phyloP scores from a whole-genome alignment of 345 rosid genomes.

The Camelina hispida region DNA sequence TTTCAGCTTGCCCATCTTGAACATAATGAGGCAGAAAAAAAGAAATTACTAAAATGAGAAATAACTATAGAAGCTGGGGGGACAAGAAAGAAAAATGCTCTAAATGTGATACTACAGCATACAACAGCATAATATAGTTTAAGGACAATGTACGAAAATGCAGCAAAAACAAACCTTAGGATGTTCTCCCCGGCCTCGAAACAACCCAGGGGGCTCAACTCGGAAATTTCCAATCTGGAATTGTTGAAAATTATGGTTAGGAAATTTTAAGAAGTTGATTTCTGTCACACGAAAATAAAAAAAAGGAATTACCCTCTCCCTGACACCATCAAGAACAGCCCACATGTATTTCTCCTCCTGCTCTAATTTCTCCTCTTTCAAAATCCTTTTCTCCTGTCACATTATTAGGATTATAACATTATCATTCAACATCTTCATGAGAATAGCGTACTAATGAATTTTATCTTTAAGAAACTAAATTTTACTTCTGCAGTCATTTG shows the following conservation, averaged over 20 bases:
- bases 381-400: conserved; percentile 90
- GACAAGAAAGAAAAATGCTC: conserved; percentile 16
- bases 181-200: conserved; percentile 99
- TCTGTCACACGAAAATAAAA: conserved; percentile 36
- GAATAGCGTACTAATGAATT: conserved; percentile 11
- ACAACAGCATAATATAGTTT: conserved; percentile 21
- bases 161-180: conserved; percentile 69
- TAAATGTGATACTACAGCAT: conserved; percentile 9
- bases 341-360: conserved; percentile 98
- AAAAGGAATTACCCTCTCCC: conserved; percentile 71
- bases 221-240: conserved; percentile 97
- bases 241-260: conserved; percentile 22
- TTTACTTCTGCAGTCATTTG: conserved; percentile 42
- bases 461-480: conserved; percentile 4
- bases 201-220: conserved; percentile 98
- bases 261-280: conserved; percentile 5
- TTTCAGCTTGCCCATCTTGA: conserved; percentile 98
- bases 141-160: conserved; percentile 17
- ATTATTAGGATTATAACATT: conserved; percentile 27
- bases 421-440: conserved; percentile 9
- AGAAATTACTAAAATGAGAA: conserved; percentile 26
- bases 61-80: not conserved
- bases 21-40: conserved; percentile 15
- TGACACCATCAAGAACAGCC: conserved; percentile 95
- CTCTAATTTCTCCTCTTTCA: conserved; percentile 83